phyloP scores from a whole-genome alignment of 805 yeast species.

The Teunomyces barrocoloradensis region DNA sequence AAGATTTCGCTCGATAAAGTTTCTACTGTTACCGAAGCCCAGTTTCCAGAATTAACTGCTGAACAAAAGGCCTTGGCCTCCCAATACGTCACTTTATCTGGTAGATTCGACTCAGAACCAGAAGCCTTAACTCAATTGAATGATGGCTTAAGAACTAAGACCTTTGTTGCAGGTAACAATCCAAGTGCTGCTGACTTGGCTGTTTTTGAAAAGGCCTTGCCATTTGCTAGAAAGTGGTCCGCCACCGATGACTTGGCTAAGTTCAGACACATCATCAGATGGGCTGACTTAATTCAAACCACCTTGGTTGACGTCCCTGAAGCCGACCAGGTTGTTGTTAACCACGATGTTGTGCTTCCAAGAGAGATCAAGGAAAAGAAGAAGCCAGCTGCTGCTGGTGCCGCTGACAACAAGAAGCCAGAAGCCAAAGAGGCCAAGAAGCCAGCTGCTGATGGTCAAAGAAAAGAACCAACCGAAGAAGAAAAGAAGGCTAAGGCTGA shows the following conservation, averaged over 20 bases:
- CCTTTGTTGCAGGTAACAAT: slow-evolving; percentile 67
- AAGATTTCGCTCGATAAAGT: slow-evolving; percentile 31
- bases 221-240: slow-evolving; percentile 56
- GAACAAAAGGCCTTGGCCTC: slow-evolving; percentile 69
- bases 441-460: slow-evolving; percentile 16
- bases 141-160: slow-evolving; percentile 60
- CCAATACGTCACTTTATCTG: slow-evolving; percentile 77
- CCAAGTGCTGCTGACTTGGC: slow-evolving; percentile 71
- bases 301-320: slow-evolving; percentile 53
- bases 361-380: slow-evolving; percentile 70
- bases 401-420: slow-evolving; percentile 23
- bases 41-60: slow-evolving; percentile 29
- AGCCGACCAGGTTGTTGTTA: slow-evolving; percentile 53
- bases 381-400: slow-evolving; percentile 36
- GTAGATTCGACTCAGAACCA: slow-evolving; percentile 50
- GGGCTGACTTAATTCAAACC: slow-evolving; percentile 87
- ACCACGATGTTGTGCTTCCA: slow-evolving; percentile 63
- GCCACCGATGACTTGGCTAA: slow-evolving; percentile 53
- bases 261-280: slow-evolving; percentile 84
- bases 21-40: slow-evolving; percentile 14
- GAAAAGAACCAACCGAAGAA: slow-evolving; percentile 34
- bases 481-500: slow-evolving; percentile 47
- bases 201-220: slow-evolving; percentile 65
- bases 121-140: slow-evolving; percentile 51
- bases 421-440: slow-evolving; percentile 40